Evolutionary conservation across 345 rosid genomes (phyloP).

Genomic region (Ricinus communis): DNA sequence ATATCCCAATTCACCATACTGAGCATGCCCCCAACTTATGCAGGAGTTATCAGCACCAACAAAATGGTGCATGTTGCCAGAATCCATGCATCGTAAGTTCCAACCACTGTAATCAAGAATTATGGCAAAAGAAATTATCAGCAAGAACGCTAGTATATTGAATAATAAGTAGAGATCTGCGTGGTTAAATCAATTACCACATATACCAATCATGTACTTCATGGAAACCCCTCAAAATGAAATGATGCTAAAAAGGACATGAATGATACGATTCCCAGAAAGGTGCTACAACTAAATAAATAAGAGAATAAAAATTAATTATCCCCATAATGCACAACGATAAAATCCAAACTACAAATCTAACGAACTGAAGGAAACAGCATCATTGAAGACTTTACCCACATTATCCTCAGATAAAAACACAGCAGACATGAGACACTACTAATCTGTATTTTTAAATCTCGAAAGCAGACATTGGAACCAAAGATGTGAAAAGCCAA

Average conservation of each 20-base stretch:
- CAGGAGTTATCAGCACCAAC: slow-evolving; percentile 97
- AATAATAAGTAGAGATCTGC: background rate
- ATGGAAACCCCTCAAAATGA: background rate
- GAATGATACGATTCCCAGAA: background rate
- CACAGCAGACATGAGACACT: too few species aligned
- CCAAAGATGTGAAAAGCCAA: too few species aligned
- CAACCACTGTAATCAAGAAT: slow-evolving; percentile 65
- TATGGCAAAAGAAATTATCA: background rate
- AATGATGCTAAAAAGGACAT: background rate
- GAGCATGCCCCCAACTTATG: slow-evolving; percentile 99
- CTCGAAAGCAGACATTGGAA: too few species aligned
- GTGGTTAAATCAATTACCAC: background rate
- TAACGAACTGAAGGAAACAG: too few species aligned
- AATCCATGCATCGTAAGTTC: slow-evolving; percentile 97
- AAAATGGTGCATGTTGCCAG: slow-evolving; percentile 94
- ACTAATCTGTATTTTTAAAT: too few species aligned
- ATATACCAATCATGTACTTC: background rate
- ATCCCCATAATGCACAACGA: too few species aligned
- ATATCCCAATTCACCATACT: slow-evolving; percentile 91
- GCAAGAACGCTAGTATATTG: background rate
- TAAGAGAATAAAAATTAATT: background rate
- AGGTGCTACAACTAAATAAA: background rate
- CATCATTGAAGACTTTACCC: too few species aligned
- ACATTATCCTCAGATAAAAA: too few species aligned
- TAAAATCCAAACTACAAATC: too few species aligned